These are phyloP conservation scores for Kwoniella dendrophila DNA, from an alignment of 768 basidiomycete genomes.

Conservation along the genomic window DNA sequence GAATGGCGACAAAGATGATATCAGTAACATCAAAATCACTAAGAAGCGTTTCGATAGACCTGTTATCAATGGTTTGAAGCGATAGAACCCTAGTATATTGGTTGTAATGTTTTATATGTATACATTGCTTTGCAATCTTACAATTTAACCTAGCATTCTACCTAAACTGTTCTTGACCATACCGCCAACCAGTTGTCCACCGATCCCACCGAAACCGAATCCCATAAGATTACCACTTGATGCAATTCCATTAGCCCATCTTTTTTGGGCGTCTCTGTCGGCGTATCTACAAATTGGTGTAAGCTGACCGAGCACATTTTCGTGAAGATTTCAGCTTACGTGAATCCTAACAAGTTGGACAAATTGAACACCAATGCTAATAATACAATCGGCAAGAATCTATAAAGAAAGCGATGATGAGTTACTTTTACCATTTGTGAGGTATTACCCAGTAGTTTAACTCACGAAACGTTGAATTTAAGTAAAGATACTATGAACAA, in stretches of 20 bases:
- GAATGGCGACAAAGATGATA: not conserved
- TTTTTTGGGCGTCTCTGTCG: conserved; percentile 81
- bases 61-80: too few species aligned
- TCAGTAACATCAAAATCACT: conserved; percentile 12
- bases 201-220: conserved; percentile 70
- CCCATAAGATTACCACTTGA: conserved; percentile 73
- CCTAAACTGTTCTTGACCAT: conserved; percentile 81
- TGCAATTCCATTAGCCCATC: conserved; percentile 78
- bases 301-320: not conserved
- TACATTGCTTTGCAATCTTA: not conserved
- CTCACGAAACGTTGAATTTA: conserved; percentile 84
- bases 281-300: conserved; percentile 41
- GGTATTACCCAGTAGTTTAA: conserved; percentile 28
- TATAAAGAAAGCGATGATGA: conserved; percentile 52
- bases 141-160: conserved; percentile 65
- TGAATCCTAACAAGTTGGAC: conserved; percentile 94
- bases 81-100: too few species aligned
- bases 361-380: conserved; percentile 95
- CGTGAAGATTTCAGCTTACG: conserved; percentile 67
- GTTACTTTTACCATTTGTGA: not conserved
- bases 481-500: conserved; percentile 86
- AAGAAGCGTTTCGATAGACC: conserved; percentile 12
- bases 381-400: conserved; percentile 90
- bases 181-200: conserved; percentile 79
- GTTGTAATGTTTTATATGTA: too few species aligned